A percentile compares a stretch with the other conserved stretches of the same genome.
phyloP scores from a whole-genome alignment of 768 basidiomycete genomes.

The Ephemerocybe angulata region DNA sequence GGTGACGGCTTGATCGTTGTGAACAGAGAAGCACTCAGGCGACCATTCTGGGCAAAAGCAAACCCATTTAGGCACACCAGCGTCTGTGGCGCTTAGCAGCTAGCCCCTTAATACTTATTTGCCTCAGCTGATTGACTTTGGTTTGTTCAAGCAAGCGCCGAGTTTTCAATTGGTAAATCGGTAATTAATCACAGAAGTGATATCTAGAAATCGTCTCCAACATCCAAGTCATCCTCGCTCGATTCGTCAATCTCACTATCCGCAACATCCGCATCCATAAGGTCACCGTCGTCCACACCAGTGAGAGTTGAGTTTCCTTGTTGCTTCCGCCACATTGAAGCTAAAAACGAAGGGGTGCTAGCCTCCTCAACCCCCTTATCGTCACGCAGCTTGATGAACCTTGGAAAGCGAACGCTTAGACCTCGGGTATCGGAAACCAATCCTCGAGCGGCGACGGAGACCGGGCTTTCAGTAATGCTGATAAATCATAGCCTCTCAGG shows the following conservation, averaged over 20 bases:
- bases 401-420: slow-evolving; percentile 82
- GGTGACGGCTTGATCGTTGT: no score
- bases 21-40: no score
- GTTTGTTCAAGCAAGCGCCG: neutral
- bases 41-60: no score
- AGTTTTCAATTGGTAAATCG: no score
- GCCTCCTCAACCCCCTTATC: slow-evolving; percentile 76
- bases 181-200: no score
- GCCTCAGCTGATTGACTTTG: no score
- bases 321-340: slow-evolving; percentile 65
- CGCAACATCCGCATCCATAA: slow-evolving; percentile 48
- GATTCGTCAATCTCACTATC: slow-evolving; percentile 6
- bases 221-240: slow-evolving; percentile 7
- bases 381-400: slow-evolving; percentile 70
- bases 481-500: slow-evolving; percentile 6
- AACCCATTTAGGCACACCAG: no score
- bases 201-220: neutral
- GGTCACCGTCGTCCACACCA: slow-evolving; percentile 55
- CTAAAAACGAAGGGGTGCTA: slow-evolving; percentile 67
- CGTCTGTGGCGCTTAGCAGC: no score
- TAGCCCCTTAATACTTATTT: no score
- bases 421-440: slow-evolving; percentile 54
- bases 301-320: slow-evolving; percentile 35
- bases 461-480: slow-evolving; percentile 80
- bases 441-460: slow-evolving; percentile 75